Conservation (phyloP, 148 eudicot species). For the Linanthus parryae region DNA sequence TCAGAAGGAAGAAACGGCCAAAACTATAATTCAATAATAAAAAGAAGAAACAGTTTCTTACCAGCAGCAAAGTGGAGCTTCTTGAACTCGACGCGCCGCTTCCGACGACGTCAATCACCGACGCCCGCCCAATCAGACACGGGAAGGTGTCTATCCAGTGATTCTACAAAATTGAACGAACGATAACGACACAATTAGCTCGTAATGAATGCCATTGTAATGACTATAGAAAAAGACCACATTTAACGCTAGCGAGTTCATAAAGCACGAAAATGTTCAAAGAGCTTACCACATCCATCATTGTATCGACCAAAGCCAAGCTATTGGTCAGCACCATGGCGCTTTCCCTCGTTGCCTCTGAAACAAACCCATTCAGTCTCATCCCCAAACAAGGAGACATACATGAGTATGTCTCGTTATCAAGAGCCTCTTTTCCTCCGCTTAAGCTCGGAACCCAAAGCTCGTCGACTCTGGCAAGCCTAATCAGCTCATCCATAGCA, state of each 20-base stretch:
- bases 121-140: slow-evolving; percentile 41
- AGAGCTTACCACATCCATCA: slow-evolving; percentile 57
- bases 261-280: too few relatives aligned
- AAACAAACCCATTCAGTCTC: slow-evolving; percentile 33
- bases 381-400: slow-evolving; percentile 35
- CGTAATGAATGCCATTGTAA: background rate
- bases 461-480: slow-evolving; percentile 46
- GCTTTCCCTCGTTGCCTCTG: slow-evolving; percentile 68
- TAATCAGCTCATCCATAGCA: slow-evolving; percentile 70
- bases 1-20: background rate
- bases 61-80: slow-evolving; percentile 72
- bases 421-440: slow-evolving; percentile 46
- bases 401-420: slow-evolving; percentile 52
- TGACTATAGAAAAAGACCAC: background rate
- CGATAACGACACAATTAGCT: background rate
- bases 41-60: slow-evolving; percentile 16
- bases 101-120: slow-evolving; percentile 38
- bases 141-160: slow-evolving; percentile 68
- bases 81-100: slow-evolving; percentile 41
- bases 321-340: slow-evolving; percentile 35
- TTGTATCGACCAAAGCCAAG: slow-evolving; percentile 44
- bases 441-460: slow-evolving; percentile 52
- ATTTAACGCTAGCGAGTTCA: too few relatives aligned
- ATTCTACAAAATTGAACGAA: slow-evolving; percentile 28
- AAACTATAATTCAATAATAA: background rate